Evolutionary conservation across 495 filamentous ascomycete genomes (phyloP), one percentile per base, ranked within the genome.

Genomic region (Baudoinia panamericana): DNA sequence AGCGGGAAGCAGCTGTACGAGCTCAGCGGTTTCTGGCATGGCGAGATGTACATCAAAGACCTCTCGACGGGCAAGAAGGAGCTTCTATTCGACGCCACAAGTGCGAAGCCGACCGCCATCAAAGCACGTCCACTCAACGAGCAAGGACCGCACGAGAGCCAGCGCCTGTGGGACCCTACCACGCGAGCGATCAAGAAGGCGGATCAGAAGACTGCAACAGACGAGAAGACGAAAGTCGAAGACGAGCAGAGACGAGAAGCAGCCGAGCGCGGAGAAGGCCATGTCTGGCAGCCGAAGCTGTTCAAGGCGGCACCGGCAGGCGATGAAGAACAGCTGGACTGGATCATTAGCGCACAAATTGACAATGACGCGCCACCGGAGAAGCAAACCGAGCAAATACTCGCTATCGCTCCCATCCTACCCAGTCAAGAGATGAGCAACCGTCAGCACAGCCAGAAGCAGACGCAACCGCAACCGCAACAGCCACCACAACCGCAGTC

Each of bases 181-280:
- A 80, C 78, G 9, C 60, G 76, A 46, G 90, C 87, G 0, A 71
- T 99, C 48, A 81, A 76, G 51, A 72, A 78, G 21, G 71, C 76
- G 37, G 84, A 99, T 52, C 92, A 99, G 54, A 80, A 84, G 50
- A 66, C 73, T 9, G 90, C 90, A 4, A 99, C 90, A 6, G 84
- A 88, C 28, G 90, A 94, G 56, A 99, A 99, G 65, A 85, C 78
- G 13, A 82, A 80, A 59, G 83, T 96, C 50, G 90, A 99, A 56
- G 85, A 96, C 44, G 73, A 66, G 51, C 90, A 99, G 62, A 70
- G 90, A 56, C 77, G 83, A 27, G 87, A 95, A 55, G 84, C 92
- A 2, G 82, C 86, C 27, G 74, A 75, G 56, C 74, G 90, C 48
- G 76, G 85, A 21, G 77, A 90, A 8, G 84, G 81, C 33, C 66